A percentile compares a stretch with the other conserved stretches of the same genome.
These are phyloP conservation scores for Yamagishiella unicocca DNA, from an alignment of 139 green algal species.

Conservation along the genomic window DNA sequence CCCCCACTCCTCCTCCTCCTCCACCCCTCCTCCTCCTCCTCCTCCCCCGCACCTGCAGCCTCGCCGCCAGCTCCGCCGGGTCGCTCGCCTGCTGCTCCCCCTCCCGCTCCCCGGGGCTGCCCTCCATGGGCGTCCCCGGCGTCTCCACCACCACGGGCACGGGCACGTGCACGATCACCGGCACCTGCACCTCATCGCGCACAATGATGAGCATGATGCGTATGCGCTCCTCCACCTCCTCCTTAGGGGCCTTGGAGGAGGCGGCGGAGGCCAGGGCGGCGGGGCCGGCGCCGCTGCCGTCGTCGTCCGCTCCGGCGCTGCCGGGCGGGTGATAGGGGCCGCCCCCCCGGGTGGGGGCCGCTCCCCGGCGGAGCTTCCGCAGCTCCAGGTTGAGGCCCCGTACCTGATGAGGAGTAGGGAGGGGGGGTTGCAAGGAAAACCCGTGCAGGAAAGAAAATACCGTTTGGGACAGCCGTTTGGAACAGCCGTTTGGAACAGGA, in stretches of 20 bases:
- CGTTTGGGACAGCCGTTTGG: too few species aligned
- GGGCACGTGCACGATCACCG: neutral
- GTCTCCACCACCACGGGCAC: neutral
- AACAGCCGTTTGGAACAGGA: too few species aligned
- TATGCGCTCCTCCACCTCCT: slow-evolving; percentile 28
- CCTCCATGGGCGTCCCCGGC: neutral
- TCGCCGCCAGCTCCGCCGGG: too few species aligned
- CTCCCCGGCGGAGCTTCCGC: neutral
- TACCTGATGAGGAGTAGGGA: too few species aligned
- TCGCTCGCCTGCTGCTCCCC: too few species aligned
- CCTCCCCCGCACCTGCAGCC: too few species aligned
- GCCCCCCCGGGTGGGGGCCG: neutral
- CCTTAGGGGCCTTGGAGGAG: neutral
- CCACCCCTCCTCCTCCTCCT: too few species aligned
- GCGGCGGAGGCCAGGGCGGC: neutral
- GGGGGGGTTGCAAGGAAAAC: too few species aligned
- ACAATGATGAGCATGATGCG: slow-evolving; percentile 35
- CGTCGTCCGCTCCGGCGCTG: neutral
- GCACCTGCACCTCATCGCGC: slow-evolving; percentile 14
- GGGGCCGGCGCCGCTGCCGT: neutral
- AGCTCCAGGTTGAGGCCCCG: slow-evolving; percentile 7
- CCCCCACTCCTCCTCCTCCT: too few species aligned
- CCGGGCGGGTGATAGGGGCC: neutral
- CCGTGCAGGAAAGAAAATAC: too few species aligned
- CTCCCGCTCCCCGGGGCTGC: too few species aligned